phyloP scores from a whole-genome alignment of 116 monocot genomes.

The Trichopus zeylanicus region DNA sequence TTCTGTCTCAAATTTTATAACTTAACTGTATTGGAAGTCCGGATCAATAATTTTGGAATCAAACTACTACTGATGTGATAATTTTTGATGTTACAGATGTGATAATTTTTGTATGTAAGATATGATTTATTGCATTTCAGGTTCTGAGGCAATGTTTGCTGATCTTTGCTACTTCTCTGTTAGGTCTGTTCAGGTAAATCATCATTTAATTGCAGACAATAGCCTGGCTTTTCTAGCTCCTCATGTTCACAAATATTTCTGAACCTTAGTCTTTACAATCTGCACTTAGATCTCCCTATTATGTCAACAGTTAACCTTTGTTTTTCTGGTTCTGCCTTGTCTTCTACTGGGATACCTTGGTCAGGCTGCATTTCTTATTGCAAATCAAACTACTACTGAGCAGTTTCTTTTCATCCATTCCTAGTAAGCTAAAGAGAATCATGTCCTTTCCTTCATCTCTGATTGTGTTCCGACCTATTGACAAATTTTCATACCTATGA shows the following conservation, averaged over 20 bases:
- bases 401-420: conserved; percentile 92
- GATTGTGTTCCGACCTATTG: too few relatives aligned
- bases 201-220: too few relatives aligned
- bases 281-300: neutral
- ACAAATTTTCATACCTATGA: too few relatives aligned
- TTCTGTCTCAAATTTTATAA: too few relatives aligned
- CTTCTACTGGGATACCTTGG: conserved; percentile 94
- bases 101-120: neutral
- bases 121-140: conserved; percentile 29
- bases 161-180: conserved; percentile 99
- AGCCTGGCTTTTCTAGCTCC: too few relatives aligned
- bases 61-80: too few relatives aligned
- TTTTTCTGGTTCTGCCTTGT: conserved; percentile 89
- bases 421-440: conserved; percentile 46
- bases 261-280: neutral
- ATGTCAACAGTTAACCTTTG: conserved; percentile 69
- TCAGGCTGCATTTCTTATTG: conserved; percentile 93
- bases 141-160: conserved; percentile 99
- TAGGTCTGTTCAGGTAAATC: conserved; percentile 83
- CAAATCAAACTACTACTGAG: conserved; percentile 51
- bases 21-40: neutral
- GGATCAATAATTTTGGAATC: too few relatives aligned
- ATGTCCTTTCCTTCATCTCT: conserved; percentile 6
- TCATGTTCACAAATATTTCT: neutral
- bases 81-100: too few relatives aligned